Evolutionary conservation across 805 yeast species (phyloP).

Genomic region (Aciculoconidium aculeatum): DNA sequence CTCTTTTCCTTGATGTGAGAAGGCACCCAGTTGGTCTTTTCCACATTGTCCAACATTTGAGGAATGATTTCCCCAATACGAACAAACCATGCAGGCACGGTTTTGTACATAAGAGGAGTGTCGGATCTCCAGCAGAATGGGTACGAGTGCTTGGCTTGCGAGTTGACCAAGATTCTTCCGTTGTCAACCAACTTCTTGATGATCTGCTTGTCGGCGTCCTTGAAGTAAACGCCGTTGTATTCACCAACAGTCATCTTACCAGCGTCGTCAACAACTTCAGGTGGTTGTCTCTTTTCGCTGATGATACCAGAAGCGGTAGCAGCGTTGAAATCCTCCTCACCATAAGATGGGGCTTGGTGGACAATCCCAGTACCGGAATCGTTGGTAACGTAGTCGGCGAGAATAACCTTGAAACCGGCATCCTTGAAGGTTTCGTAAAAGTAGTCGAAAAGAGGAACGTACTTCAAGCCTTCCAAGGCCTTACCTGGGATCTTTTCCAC

Average conservation of each 20-base stretch:
- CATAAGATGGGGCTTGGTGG: slow-evolving; percentile 97
- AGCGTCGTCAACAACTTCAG: slow-evolving; percentile 91
- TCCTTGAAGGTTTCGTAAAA: slow-evolving; percentile 72
- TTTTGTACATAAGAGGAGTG: slow-evolving; percentile 91
- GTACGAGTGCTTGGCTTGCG: slow-evolving; percentile 91
- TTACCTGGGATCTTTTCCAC: slow-evolving; percentile 78
- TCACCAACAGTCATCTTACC: slow-evolving; percentile 83
- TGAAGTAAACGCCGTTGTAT: slow-evolving; percentile 80
- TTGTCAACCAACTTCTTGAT: slow-evolving; percentile 75
- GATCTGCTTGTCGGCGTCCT: slow-evolving; percentile 90
- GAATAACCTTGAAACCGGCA: slow-evolving; percentile 75
- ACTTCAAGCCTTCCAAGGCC: slow-evolving; percentile 71
- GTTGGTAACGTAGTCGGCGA: slow-evolving; percentile 77
- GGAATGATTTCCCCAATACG: slow-evolving; percentile 85
- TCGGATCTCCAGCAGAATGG: slow-evolving; percentile 99
- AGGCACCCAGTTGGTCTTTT: slow-evolving; percentile 93
- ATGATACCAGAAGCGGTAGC: slow-evolving; percentile 74
- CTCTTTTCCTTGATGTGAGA: slow-evolving; percentile 84
- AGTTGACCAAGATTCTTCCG: slow-evolving; percentile 68
- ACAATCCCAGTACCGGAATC: slow-evolving; percentile 99
- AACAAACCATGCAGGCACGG: slow-evolving; percentile 98
- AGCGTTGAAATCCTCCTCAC: slow-evolving; percentile 95
- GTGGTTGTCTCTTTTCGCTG: slow-evolving; percentile 62
- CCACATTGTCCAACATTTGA: slow-evolving; percentile 80
- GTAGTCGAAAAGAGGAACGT: slow-evolving; percentile 79